phyloP scores from a whole-genome alignment of 2,329 filamentous ascomycete species.

The Davidsoniella neocaledoniae region DNA sequence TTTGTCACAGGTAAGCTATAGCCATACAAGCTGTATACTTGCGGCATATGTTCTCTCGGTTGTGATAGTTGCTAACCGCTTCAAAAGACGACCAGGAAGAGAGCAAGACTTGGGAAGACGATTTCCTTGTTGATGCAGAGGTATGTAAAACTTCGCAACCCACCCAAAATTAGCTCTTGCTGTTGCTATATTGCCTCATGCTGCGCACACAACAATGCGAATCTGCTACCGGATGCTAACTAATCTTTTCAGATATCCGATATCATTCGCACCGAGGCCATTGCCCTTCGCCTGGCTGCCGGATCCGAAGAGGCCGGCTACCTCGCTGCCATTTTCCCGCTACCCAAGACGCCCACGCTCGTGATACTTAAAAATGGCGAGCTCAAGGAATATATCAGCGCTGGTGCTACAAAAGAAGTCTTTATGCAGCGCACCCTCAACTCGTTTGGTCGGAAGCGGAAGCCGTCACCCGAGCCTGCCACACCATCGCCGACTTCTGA shows the following conservation, averaged over 20 bases:
- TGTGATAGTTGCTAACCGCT: not conserved
- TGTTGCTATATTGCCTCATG: not conserved
- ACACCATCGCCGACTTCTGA: constrained; percentile 5
- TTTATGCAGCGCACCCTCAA: constrained; percentile 34
- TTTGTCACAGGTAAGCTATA: constrained; percentile 55
- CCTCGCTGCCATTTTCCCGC: constrained; percentile 64
- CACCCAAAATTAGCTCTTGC: not conserved
- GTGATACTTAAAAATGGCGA: constrained; percentile 67
- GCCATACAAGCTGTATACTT: not conserved
- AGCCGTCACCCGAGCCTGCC: constrained; percentile 9
- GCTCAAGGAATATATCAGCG: constrained; percentile 57
- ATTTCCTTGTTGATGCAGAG: constrained; percentile 42
- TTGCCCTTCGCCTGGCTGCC: constrained; percentile 52
- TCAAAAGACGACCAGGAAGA: constrained; percentile 47
- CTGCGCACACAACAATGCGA: not conserved
- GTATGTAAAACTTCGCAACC: constrained; percentile 23
- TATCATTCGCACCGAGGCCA: constrained; percentile 42
- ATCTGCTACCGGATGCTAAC: not conserved
- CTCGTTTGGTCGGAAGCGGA: constrained; percentile 18
- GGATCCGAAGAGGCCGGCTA: constrained; percentile 70
- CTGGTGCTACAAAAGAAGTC: constrained; percentile 46
- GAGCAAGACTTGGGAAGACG: constrained; percentile 55
- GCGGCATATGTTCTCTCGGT: not conserved
- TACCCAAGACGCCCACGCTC: constrained; percentile 62
- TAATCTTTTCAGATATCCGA: constrained; percentile 29